phyloP scores from a whole-genome alignment of 225 moss, liverwort and hornwort genomes.

The Sphagnum tenellum region DNA sequence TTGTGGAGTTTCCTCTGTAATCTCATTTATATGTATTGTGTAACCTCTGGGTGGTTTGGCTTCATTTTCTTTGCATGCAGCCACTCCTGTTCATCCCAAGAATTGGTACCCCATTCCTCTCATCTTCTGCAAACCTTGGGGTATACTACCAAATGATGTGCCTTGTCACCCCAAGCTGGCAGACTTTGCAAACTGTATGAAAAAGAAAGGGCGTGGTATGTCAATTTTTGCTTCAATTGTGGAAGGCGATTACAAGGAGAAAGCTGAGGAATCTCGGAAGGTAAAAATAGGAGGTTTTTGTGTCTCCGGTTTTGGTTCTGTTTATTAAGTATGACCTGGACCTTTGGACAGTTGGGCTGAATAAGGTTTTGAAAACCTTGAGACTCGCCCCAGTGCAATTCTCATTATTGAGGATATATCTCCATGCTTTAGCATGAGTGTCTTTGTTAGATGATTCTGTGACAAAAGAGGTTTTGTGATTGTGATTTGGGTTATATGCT shows the following conservation, averaged over 20 bases:
- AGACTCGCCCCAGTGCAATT: background rate
- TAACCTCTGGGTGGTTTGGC: background rate
- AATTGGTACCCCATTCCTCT: slow-evolving; percentile 99
- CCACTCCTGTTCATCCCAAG: slow-evolving; percentile 95
- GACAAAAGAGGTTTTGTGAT: background rate
- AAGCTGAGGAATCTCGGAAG: slow-evolving; percentile 80
- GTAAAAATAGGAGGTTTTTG: slow-evolving; percentile 9
- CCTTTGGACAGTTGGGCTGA: background rate
- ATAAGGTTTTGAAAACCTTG: too few relatives aligned
- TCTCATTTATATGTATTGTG: background rate
- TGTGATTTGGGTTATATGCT: too few relatives aligned
- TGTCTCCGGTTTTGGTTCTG: background rate
- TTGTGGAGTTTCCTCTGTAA: slow-evolving; percentile 3
- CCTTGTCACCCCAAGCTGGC: slow-evolving; percentile 98
- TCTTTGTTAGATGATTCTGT: background rate
- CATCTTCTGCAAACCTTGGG: slow-evolving; percentile 99
- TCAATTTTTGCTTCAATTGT: slow-evolving; percentile 96
- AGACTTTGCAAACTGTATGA: slow-evolving; percentile 99
- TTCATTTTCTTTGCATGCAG: slow-evolving; percentile 31
- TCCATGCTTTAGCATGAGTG: background rate
- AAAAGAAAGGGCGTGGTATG: slow-evolving; percentile 99
- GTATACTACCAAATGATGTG: slow-evolving; percentile 86
- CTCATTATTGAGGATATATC: background rate
- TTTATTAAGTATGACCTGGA: slow-evolving; percentile 6
- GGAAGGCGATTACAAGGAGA: slow-evolving; percentile 91